Base-by-base conservation (phyloP, 2,329 filamentous ascomycete species). In the Periconia sp. region DNA sequence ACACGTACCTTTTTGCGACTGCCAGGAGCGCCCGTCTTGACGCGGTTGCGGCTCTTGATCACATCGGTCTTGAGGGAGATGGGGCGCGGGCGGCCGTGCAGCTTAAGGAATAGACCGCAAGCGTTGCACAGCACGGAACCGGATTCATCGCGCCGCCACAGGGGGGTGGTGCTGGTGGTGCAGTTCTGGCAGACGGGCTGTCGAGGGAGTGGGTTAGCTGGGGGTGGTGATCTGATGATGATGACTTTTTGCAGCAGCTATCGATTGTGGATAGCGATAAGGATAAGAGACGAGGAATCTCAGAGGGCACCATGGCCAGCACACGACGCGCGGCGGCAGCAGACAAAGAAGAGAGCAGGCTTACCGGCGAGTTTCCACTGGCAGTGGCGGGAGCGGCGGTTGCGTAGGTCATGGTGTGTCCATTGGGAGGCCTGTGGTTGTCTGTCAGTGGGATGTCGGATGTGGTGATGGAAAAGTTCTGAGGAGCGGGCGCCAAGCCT, bases 11-110 rank as follows among this genome's bases (percentile, higher is more conserved):
- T 96, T 76, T 92, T 92, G 68, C 91, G 89, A 45, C 87, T 86
- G 58, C 90, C 84, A 66, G 92, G 83, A 2, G 80, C 90, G 9
- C 89, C 85, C 50, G 92, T 94, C 82, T 97, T 97, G 65, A 97
- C 93, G 61, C 94, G 87, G 77, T 99, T 99, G 69, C 94, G 91
- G 80, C 92, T 97, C 82, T 99, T 99, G 80, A 99, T 99, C 63
- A 97, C 93, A 80, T 99, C 94, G 46, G 94, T 97, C 82, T 99
- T 99, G 66, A 99, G 84, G 65, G 91, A 96, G 74, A 96, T 97
- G 63, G 94, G 94, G 52, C 94, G 88, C 56, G 94, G 86, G 23
- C 92, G 89, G 60, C 92, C 92, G 74, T 99, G 94, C 63, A 99
- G 83, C 82, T 99, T 99, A 68, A 97, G 84, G 76, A 97, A 99